These are phyloP conservation scores for Coniella lustricola DNA, from an alignment of 2,329 filamentous ascomycete species.

Conservation along the genomic window DNA sequence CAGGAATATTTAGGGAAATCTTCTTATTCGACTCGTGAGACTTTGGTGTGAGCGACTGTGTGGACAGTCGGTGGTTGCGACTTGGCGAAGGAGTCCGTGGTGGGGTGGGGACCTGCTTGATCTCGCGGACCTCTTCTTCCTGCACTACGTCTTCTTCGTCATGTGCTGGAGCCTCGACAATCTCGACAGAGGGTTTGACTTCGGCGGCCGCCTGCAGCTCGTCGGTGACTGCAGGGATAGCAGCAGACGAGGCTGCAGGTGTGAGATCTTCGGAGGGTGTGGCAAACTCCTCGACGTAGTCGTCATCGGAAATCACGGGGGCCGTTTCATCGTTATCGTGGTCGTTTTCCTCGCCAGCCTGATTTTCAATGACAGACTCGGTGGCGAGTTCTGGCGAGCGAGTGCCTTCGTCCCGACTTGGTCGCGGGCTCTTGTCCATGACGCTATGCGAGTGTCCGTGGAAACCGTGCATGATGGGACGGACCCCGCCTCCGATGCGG, in stretches of 20 bases:
- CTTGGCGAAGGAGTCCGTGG: conserved; percentile 12
- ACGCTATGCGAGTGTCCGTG: conserved; percentile 22
- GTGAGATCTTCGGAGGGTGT: conserved; percentile 8
- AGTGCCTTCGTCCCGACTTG: conserved; percentile 17
- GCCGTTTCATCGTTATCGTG: background rate
- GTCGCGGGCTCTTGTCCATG: conserved; percentile 21
- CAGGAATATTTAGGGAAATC: background rate
- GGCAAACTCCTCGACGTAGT: conserved; percentile 7
- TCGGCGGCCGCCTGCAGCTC: conserved; percentile 1
- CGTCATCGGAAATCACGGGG: background rate
- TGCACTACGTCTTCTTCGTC: background rate
- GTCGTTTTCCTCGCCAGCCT: background rate
- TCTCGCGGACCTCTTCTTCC: no score
- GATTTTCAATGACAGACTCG: background rate
- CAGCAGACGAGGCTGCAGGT: background rate
- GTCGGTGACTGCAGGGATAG: background rate
- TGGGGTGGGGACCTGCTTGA: background rate
- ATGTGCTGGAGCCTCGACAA: background rate
- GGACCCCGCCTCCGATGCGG: conserved; percentile 81
- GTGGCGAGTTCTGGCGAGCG: background rate
- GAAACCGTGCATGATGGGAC: conserved; percentile 47
- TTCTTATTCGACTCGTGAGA: conserved; percentile 5
- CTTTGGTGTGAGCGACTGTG: conserved; percentile 14
- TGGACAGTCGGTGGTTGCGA: conserved; percentile 11
- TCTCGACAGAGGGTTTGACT: background rate